A percentile compares a stretch with the other conserved stretches of the same genome.
Conservation (phyloP, 768 basidiomycete species). For the Phanerochaete sordida region DNA sequence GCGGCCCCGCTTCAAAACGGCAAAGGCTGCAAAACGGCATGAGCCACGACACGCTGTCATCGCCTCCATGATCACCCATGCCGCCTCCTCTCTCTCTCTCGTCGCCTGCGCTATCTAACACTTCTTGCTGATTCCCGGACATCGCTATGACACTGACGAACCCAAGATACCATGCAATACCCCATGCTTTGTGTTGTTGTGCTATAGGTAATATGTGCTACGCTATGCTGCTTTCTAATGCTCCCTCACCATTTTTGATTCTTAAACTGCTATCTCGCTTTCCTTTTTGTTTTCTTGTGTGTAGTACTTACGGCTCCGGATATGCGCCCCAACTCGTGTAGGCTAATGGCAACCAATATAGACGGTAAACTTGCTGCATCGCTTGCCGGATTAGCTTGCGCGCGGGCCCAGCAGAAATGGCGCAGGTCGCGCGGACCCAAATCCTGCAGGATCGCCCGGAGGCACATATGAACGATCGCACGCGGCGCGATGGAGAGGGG, state of each 20-base stretch:
- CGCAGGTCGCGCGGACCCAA: neutral
- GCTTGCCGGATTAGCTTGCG: no score
- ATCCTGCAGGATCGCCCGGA: neutral
- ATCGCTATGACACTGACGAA: constrained; percentile 1
- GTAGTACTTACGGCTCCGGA: neutral
- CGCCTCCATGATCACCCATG: neutral
- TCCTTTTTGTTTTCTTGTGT: neutral
- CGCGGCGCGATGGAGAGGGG: neutral
- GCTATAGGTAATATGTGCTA: constrained; percentile 5
- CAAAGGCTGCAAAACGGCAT: constrained; percentile 53
- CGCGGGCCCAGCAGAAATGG: no score
- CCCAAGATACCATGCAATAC: constrained; percentile 6
- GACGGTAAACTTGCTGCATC: neutral
- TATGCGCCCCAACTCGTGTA: neutral
- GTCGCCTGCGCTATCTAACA: neutral
- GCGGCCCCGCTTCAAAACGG: constrained; percentile 39
- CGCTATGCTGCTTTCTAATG: constrained; percentile 1
- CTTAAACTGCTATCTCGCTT: neutral
- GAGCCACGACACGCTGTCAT: constrained; percentile 28
- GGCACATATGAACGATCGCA: neutral
- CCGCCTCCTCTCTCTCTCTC: neutral
- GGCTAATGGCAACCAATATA: neutral
- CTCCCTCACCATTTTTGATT: neutral
- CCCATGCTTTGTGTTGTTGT: constrained; percentile 5
- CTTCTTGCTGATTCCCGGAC: neutral